Evolutionary conservation across 2,329 filamentous ascomycete species (phyloP).

Genomic region (Nothophoma quercina): DNA sequence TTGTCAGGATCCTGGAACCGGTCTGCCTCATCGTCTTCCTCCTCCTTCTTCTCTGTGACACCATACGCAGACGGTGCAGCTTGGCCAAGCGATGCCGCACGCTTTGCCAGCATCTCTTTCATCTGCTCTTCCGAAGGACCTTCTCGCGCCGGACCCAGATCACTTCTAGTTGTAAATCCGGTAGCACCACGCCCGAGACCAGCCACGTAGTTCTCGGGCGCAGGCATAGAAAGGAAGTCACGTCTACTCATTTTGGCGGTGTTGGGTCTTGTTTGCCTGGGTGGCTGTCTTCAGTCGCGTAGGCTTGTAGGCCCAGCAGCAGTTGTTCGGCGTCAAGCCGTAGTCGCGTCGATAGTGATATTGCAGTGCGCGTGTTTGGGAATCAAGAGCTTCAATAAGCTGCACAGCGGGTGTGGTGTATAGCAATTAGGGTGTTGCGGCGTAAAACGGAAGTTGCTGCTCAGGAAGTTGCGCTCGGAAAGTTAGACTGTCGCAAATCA

Average conservation of each 20-base stretch:
- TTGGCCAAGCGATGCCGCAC: conserved; percentile 80
- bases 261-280: neutral
- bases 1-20: conserved; percentile 97
- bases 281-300: conserved; percentile 1
- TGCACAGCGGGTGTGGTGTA: no score
- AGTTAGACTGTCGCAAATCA: conserved; percentile 28
- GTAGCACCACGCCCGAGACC: conserved; percentile 97
- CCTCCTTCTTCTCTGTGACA: conserved; percentile 71
- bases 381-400: no score
- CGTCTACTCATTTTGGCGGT: conserved; percentile 66
- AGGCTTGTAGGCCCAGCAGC: conserved; percentile 9
- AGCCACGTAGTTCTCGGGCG: conserved; percentile 74
- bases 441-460: neutral
- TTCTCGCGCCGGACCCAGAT: conserved; percentile 92
- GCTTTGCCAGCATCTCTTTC: conserved; percentile 94
- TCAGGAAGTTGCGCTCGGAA: conserved; percentile 19
- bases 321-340: neutral
- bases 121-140: conserved; percentile 98
- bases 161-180: conserved; percentile 95
- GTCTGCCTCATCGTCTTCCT: conserved; percentile 74
- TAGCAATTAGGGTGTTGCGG: neutral
- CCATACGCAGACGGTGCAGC: conserved; percentile 79
- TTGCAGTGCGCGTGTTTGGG: neutral
- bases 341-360: neutral
- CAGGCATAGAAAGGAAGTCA: conserved; percentile 87